Percentiles rank a stretch among this genome's conserved stretches.
phyloP scores from a whole-genome alignment of 169 alveolate species.

The Fabrea salina region DNA sequence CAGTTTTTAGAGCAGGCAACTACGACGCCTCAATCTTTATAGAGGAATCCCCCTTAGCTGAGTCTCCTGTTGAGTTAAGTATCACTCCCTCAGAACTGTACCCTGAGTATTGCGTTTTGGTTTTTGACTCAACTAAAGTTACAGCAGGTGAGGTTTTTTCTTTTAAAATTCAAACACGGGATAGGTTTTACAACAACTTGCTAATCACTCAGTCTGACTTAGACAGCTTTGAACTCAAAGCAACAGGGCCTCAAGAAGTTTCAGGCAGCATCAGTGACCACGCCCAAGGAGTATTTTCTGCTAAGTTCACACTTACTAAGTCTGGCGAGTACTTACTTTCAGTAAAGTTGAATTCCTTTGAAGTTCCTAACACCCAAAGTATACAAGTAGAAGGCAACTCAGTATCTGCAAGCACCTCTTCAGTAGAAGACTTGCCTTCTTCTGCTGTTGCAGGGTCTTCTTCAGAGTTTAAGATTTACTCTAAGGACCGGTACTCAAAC shows the following conservation, averaged over 20 bases:
- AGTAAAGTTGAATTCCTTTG: slow-evolving; percentile 31
- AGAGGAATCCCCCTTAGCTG: slow-evolving; percentile 32
- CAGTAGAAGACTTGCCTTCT: slow-evolving; percentile 6
- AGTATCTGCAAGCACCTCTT: slow-evolving; percentile 1
- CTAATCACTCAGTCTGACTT: neutral
- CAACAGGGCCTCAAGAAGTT: neutral
- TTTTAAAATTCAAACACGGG: slow-evolving; percentile 62
- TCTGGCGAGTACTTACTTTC: slow-evolving; percentile 41
- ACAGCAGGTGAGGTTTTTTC: slow-evolving; percentile 34
- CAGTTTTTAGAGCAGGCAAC: slow-evolving; percentile 54
- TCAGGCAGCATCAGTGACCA: slow-evolving; percentile 40
- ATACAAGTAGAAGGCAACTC: too few relatives aligned
- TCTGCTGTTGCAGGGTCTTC: slow-evolving; percentile 36
- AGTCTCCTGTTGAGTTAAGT: slow-evolving; percentile 36
- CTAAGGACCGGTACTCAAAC: slow-evolving; percentile 45
- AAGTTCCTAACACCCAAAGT: slow-evolving; percentile 43
- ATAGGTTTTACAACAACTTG: slow-evolving; percentile 56
- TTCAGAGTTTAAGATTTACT: slow-evolving; percentile 18
- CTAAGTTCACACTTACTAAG: slow-evolving; percentile 41
- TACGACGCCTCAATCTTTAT: slow-evolving; percentile 46
- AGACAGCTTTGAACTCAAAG: neutral
- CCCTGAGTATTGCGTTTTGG: slow-evolving; percentile 47
- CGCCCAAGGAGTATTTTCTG: slow-evolving; percentile 39
- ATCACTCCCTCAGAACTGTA: slow-evolving; percentile 44
- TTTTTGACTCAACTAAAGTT: neutral